Evolutionary conservation across 305 asterid genomes (phyloP).

Genomic region (Fraxinus baroniana): DNA sequence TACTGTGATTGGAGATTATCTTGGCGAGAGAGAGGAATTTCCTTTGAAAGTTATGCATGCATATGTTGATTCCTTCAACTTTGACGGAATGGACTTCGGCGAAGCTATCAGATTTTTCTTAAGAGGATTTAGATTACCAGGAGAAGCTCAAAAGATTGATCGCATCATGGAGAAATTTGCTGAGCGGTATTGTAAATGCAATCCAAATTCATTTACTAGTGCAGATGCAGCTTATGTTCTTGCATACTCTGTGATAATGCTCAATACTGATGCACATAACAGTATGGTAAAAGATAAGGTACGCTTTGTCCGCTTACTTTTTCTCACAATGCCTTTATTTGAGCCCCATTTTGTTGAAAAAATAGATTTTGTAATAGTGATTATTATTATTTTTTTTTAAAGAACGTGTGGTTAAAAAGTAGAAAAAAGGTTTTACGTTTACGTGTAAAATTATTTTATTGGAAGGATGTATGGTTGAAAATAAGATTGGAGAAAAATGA

Average conservation of each 20-base stretch:
- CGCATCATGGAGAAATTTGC: constrained; percentile 99
- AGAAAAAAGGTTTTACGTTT: too few species aligned
- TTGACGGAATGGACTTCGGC: constrained; percentile 87
- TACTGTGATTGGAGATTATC: constrained; percentile 90
- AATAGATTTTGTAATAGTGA: neutral
- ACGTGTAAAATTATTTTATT: neutral
- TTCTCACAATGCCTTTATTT: neutral
- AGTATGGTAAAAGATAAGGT: constrained; percentile 99
- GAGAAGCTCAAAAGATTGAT: constrained; percentile 98
- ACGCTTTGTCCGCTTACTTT: constrained; percentile 21
- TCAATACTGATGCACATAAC: constrained; percentile 99
- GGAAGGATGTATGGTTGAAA: neutral
- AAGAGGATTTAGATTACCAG: constrained; percentile 94
- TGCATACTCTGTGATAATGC: constrained; percentile 98
- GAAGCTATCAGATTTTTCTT: constrained; percentile 93
- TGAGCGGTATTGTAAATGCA: constrained; percentile 97
- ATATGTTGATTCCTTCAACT: constrained; percentile 95
- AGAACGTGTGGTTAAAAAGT: neutral
- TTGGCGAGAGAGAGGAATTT: constrained; percentile 97
- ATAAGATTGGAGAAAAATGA: neutral
- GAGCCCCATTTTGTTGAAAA: neutral
- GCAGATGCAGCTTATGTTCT: constrained; percentile 99
- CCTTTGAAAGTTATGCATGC: constrained; percentile 98
- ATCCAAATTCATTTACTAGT: constrained; percentile 80
- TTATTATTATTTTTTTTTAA: too few species aligned